Evolutionary conservation across 2,329 filamentous ascomycete species (phyloP).

Genomic region (Ceratocystis harringtonii): DNA sequence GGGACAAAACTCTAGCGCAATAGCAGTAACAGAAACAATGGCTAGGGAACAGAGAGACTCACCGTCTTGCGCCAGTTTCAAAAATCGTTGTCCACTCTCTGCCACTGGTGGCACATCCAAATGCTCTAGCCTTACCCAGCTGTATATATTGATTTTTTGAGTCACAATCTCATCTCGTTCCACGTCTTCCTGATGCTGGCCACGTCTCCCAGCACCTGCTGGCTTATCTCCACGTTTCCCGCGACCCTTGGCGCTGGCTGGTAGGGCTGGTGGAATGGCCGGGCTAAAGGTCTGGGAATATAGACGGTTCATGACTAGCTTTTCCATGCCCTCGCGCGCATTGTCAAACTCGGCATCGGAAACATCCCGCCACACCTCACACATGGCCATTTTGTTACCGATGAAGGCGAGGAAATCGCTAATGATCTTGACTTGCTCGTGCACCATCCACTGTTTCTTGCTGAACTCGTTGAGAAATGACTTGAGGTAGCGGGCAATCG

Average conservation of each 20-base stretch:
- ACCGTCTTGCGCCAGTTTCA: constrained; percentile 80
- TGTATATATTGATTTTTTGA: constrained; percentile 93
- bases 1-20: background rate
- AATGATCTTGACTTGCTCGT: constrained; percentile 98
- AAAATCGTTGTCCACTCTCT: constrained; percentile 75
- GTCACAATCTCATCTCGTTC: constrained; percentile 90
- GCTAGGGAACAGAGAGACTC: constrained; percentile 18
- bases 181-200: constrained; percentile 95
- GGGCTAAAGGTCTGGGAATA: constrained; percentile 96
- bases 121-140: constrained; percentile 86
- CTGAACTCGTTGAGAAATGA: constrained; percentile 91
- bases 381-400: constrained; percentile 93
- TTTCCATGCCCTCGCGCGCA: constrained; percentile 96
- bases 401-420: constrained; percentile 94
- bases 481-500: constrained; percentile 85
- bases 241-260: constrained; percentile 48
- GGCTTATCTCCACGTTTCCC: constrained; percentile 48
- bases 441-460: constrained; percentile 98
- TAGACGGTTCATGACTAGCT: constrained; percentile 94
- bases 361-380: constrained; percentile 90
- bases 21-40: background rate
- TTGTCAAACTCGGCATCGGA: constrained; percentile 98
- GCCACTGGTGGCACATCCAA: constrained; percentile 77
- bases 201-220: constrained; percentile 68
- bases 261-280: constrained; percentile 64